Evolutionary conservation across 129 eudicot species (phyloP), one percentile per base, ranked within the genome.

Genomic region (Oenanthe sinensis): DNA sequence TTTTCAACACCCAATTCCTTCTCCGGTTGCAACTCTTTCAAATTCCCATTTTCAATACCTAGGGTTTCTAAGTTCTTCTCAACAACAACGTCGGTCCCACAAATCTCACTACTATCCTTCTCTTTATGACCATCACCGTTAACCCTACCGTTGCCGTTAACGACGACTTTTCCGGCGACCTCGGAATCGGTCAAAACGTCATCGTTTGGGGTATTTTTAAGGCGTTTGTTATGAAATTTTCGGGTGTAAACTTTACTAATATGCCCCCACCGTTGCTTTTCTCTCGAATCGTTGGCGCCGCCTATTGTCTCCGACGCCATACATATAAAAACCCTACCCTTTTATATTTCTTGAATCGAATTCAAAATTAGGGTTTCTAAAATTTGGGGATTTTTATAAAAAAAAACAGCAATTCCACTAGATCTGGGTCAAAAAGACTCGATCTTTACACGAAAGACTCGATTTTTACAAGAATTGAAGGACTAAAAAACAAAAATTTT

Each of bases 231-330:
- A 77, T 74, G 82, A 65, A 40, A 36, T 40, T 84, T 88, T 22
- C 97, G 75, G 3, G 88, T 83, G 69, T 93, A 93, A 24, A 93
- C 97, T 76, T 88, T 93, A 71, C 80, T 79, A 79, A 78, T 80
- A 6, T 89, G 90, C 14, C 87, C 90, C 91, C 93, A 90, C 55
- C 85, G 80, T 79, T 76, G 79, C 82, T 82, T 85, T 74, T 83
- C 96, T 77, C 84, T 88, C 28, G 74, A 80, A 77, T 84, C 91
- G 20, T 79, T 85, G 75, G 84, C 87, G 79, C 85, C 87, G 79
- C 85, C 92, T 77, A 86, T 71, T 45, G 86, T 81, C 89, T 83
- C 96, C 63, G 98, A 89, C 85, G 88, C 97, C 98, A 93, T 93
- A 89, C 93, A 92, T 82, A 87, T 77, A 91, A 80, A 70, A 87